Percentiles rank a stretch among this genome's conserved stretches.
Evolutionary conservation across 208 protist species (phyloP).

Genomic region (Leishmania gerbilli): DNA sequence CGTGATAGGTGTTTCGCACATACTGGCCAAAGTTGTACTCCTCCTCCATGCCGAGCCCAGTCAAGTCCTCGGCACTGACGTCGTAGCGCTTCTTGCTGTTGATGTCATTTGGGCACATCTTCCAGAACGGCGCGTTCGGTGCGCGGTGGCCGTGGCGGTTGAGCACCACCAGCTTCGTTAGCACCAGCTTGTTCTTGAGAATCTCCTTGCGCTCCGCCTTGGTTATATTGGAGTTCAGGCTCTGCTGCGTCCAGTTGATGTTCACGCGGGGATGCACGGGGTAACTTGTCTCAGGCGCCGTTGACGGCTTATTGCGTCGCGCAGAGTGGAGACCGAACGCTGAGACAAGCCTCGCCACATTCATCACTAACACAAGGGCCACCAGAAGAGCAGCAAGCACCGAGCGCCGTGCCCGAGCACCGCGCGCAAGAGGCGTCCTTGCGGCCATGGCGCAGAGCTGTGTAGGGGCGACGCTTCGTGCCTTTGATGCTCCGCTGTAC

Average conservation of each 20-base stretch:
- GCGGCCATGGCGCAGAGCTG: background rate
- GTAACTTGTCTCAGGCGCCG: slow-evolving; percentile 11
- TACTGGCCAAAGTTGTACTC: slow-evolving; percentile 77
- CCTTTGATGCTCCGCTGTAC: no score
- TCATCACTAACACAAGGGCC: slow-evolving; percentile 14
- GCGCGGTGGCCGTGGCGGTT: slow-evolving; percentile 84
- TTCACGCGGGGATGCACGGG: slow-evolving; percentile 49
- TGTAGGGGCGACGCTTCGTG: background rate
- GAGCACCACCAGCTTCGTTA: slow-evolving; percentile 76
- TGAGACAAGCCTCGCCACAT: slow-evolving; percentile 2
- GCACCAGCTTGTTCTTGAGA: slow-evolving; percentile 48
- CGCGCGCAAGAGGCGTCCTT: background rate
- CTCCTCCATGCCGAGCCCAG: slow-evolving; percentile 78
- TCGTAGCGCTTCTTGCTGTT: slow-evolving; percentile 57
- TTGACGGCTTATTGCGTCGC: background rate
- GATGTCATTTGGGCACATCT: slow-evolving; percentile 64
- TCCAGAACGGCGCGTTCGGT: slow-evolving; percentile 81
- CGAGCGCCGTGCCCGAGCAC: background rate
- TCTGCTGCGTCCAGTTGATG: slow-evolving; percentile 61
- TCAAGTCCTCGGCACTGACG: slow-evolving; percentile 71
- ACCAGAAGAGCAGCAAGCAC: slow-evolving; percentile 6
- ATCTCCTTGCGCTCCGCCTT: slow-evolving; percentile 40
- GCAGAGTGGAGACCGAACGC: slow-evolving; percentile 12
- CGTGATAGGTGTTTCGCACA: slow-evolving; percentile 52
- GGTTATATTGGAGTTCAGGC: slow-evolving; percentile 33